Conservation (phyloP, 108 stramenopile species). For the Cyclotella kingstonii region DNA sequence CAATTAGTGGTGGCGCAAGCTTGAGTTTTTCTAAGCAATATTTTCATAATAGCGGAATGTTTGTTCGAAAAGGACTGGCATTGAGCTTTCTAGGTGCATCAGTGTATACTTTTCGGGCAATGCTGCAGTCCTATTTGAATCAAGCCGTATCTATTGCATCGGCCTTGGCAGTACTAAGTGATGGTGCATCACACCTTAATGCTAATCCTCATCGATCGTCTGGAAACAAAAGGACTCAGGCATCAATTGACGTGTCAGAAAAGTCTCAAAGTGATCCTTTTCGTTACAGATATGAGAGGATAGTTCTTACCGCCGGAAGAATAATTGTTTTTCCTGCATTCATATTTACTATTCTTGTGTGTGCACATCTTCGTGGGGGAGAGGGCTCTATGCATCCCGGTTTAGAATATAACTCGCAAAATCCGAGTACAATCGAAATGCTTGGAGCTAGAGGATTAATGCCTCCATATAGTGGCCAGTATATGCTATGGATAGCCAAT, state of each 20-base stretch:
- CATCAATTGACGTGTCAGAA: not conserved
- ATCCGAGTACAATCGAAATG: constrained; percentile 11
- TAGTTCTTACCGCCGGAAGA: constrained; percentile 33
- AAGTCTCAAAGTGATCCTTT: constrained; percentile 27
- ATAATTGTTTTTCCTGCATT: constrained; percentile 33
- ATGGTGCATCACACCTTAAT: not conserved
- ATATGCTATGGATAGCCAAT: constrained; percentile 19
- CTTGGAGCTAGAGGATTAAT: constrained; percentile 7
- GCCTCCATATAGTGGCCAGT: constrained; percentile 23
- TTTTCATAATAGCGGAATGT: constrained; percentile 36
- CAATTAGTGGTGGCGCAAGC: constrained; percentile 8
- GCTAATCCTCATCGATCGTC: not conserved
- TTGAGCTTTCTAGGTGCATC: constrained; percentile 37
- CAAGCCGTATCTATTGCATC: constrained; percentile 31
- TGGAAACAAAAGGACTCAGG: not conserved
- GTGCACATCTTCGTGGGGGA: constrained; percentile 42
- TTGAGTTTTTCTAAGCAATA: constrained; percentile 24
- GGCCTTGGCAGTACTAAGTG: constrained; percentile 14
- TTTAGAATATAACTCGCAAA: constrained; percentile 22
- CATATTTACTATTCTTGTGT: constrained; percentile 23
- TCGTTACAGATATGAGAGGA: constrained; percentile 17
- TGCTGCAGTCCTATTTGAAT: constrained; percentile 40
- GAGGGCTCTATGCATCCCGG: constrained; percentile 28
- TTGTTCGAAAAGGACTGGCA: constrained; percentile 21
- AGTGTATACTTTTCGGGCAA: constrained; percentile 23